A percentile compares a stretch with the other conserved stretches of the same genome.
These are phyloP conservation scores for Lentinula edodes DNA, from an alignment of 768 basidiomycete genomes.

Conservation along the genomic window DNA sequence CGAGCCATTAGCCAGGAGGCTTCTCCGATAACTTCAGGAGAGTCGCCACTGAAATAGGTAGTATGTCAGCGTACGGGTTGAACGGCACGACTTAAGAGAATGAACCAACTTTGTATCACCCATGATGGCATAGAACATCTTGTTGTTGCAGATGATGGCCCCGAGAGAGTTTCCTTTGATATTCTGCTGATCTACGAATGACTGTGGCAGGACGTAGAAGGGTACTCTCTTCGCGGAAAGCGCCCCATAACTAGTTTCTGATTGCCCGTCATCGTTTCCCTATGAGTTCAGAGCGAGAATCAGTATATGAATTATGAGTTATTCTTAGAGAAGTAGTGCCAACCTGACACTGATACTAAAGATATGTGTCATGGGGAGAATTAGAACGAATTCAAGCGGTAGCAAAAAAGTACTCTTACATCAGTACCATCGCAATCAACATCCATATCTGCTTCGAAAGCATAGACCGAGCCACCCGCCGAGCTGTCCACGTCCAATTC, in stretches of 20 bases:
- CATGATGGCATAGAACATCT: conserved; percentile 23
- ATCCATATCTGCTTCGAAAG: conserved; percentile 22
- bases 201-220: conserved; percentile 17
- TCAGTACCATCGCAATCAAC: conserved; percentile 19
- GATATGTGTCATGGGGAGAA: neutral
- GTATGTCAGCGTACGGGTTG: neutral
- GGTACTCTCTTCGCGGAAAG: conserved; percentile 19
- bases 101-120: conserved; percentile 18
- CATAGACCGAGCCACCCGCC: conserved; percentile 11
- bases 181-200: conserved; percentile 11
- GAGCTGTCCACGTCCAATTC: conserved; percentile 13
- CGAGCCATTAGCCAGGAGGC: conserved; percentile 19
- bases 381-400: too few relatives aligned
- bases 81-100: neutral
- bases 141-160: conserved; percentile 18
- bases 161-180: conserved; percentile 17
- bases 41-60: conserved; percentile 13
- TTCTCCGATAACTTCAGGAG: conserved; percentile 20
- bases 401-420: conserved; percentile 5
- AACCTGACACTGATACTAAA: conserved; percentile 4
- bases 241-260: conserved; percentile 17
- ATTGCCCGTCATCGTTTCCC: conserved; percentile 18
- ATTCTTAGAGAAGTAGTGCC: neutral
- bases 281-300: neutral
- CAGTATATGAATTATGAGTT: neutral